Evolutionary conservation across 257 asterid species (phyloP), one percentile per base, ranked within the genome.

Genomic region (Phtheirospermum japonicum): DNA sequence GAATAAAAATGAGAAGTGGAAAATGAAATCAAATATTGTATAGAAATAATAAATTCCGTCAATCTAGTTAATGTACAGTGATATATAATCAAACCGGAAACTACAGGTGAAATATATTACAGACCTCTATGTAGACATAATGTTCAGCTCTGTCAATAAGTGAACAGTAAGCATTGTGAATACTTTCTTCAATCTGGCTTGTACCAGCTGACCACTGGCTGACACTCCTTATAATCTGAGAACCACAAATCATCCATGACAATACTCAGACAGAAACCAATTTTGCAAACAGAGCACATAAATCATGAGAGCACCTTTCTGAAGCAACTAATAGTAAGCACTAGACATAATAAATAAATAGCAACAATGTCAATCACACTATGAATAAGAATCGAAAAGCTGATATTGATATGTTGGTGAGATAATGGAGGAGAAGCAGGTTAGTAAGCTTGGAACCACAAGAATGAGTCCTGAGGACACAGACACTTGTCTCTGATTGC

Each of bases 191-290:
- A 62, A 48, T 82, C 78, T 91, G 98, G 80, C 95, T 86, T 55
- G 98, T 88, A 68, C 98, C 98, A 17, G 98, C 98, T 12, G 98
- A 91, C 98, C 98, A 91, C 59, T 91, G 95, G 77, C 95, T 86
- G 71, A 88, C 98, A 72, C 97, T 88, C 73, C 98, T 77, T 66
- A 91, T 74, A 65, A 91, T 80, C 98, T 91, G 89, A 40, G 50
- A 76, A 72, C 49, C 69, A 76, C 36, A 69, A 32, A 59, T 42
- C 69, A 76, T 59, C 11, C 67, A 59, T 55, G 39, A 59, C 20
- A 36, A 23, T 43, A 59, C 40, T 37, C 54, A 51, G 76, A 65
- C 46, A 59, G 61, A 28, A 69, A 52, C 62, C 20, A 63, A 40
- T 52, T 39, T 39, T 14, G 34, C 71, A 70, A 74, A 69, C 18